Percentiles rank a stretch among this genome's conserved stretches.
phyloP scores from a whole-genome alignment of 2,329 filamentous ascomycete genomes.

The Pseudogymnoascus sp. region DNA sequence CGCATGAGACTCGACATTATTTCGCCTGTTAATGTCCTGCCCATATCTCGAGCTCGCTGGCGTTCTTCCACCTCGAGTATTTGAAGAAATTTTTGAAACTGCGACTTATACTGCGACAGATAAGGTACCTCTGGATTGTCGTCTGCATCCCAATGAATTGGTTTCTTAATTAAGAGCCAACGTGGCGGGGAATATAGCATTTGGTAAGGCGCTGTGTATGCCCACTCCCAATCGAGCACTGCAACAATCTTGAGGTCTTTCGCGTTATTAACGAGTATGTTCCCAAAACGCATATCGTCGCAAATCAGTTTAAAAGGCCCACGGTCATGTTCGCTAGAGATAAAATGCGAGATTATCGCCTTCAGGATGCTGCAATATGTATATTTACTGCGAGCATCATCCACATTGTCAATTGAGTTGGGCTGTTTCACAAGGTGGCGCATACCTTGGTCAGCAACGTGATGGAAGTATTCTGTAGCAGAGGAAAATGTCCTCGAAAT shows the following conservation, averaged over 20 bases:
- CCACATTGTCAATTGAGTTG: conserved; percentile 27
- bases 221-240: conserved; percentile 33
- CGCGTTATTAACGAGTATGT: conserved; percentile 31
- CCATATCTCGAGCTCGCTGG: neutral
- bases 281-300: conserved; percentile 32
- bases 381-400: conserved; percentile 28
- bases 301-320: conserved; percentile 33
- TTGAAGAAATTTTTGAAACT: neutral
- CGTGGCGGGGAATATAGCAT: conserved; percentile 32
- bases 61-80: neutral
- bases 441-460: conserved; percentile 29
- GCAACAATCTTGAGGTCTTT: conserved; percentile 31
- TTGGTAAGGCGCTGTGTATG: conserved; percentile 32
- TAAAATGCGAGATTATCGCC: conserved; percentile 23
- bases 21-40: neutral
- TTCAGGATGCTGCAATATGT: conserved; percentile 26
- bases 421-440: conserved; percentile 30
- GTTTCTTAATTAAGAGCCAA: conserved; percentile 27
- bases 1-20: conserved; percentile 13
- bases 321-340: conserved; percentile 19
- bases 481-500: conserved; percentile 24
- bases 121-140: neutral
- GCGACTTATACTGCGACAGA: neutral
- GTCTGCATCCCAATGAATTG: conserved; percentile 10
- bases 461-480: conserved; percentile 30